phyloP scores from a whole-genome alignment of 2,329 filamentous ascomycete species.

The Fusarium circinatum region DNA sequence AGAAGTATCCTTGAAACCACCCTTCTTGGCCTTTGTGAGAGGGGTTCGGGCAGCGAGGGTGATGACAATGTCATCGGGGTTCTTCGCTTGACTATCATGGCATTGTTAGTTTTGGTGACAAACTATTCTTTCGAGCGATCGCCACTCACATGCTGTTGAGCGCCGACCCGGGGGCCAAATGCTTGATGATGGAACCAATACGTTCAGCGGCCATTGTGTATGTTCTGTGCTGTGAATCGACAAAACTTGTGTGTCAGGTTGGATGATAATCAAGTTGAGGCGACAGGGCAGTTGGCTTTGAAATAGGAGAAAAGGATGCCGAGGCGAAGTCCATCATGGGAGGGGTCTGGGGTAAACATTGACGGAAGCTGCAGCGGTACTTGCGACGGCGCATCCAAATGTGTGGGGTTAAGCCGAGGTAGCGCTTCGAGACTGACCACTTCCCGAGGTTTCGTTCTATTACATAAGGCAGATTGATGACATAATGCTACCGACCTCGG shows the following conservation, averaged over 20 bases:
- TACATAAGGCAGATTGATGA: slow-evolving; percentile 10
- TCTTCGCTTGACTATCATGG: slow-evolving; percentile 79
- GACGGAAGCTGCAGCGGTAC: slow-evolving; percentile 38
- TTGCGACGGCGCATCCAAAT: slow-evolving; percentile 19
- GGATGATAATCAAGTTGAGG: background rate
- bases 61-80: slow-evolving; percentile 96
- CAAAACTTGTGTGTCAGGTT: background rate
- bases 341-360: slow-evolving; percentile 29
- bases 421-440: slow-evolving; percentile 22
- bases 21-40: slow-evolving; percentile 87
- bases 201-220: slow-evolving; percentile 81
- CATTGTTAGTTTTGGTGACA: slow-evolving; percentile 5
- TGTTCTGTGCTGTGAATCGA: background rate
- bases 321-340: slow-evolving; percentile 37
- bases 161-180: slow-evolving; percentile 79
- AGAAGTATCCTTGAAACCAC: slow-evolving; percentile 92
- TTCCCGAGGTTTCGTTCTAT: slow-evolving; percentile 35
- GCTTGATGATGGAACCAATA: slow-evolving; percentile 87
- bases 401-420: slow-evolving; percentile 49
- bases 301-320: slow-evolving; percentile 30
- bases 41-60: slow-evolving; percentile 92
- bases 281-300: slow-evolving; percentile 12
- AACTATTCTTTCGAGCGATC: background rate
- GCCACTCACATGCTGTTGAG: slow-evolving; percentile 79
- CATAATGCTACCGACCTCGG: background rate